Conservation (phyloP, 345 rosid genomes). For the Raphanus raphanistrum region DNA sequence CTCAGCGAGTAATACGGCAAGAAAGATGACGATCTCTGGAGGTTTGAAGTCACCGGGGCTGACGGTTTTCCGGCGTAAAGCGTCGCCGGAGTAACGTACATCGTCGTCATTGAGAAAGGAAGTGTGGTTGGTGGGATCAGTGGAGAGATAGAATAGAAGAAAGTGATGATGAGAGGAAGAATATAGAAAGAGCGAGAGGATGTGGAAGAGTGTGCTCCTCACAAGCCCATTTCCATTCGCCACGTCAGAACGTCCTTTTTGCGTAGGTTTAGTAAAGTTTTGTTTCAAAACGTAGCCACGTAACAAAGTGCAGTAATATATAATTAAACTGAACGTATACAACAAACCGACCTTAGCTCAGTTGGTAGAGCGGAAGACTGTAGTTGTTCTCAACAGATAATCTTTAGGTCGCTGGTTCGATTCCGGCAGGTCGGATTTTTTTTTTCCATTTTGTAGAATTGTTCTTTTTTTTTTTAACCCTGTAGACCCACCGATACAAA, state of each 20-base stretch:
- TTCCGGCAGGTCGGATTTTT: not conserved
- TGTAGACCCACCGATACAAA: too few relatives aligned
- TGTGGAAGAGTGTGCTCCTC: slow-evolving; percentile 34
- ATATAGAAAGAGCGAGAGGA: not conserved
- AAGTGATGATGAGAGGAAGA: slow-evolving; percentile 28
- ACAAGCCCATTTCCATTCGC: slow-evolving; percentile 13
- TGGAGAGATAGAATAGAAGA: not conserved
- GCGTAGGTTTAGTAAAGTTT: not conserved
- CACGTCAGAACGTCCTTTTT: slow-evolving; percentile 5
- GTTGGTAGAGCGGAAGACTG: slow-evolving; percentile 99
- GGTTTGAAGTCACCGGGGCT: slow-evolving; percentile 37
- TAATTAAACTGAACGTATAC: not conserved
- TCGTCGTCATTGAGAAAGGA: slow-evolving; percentile 46
- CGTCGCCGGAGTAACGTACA: slow-evolving; percentile 30
- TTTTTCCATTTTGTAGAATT: not conserved
- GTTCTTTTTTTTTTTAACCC: not conserved
- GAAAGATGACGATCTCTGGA: slow-evolving; percentile 62
- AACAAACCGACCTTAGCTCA: slow-evolving; percentile 92
- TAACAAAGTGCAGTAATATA: not conserved
- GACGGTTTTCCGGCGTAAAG: slow-evolving; percentile 25
- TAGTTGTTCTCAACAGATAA: slow-evolving; percentile 36
- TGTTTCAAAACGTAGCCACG: not conserved
- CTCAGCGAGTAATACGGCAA: slow-evolving; percentile 48
- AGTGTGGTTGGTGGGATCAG: slow-evolving; percentile 16
- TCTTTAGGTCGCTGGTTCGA: slow-evolving; percentile 2